These are phyloP conservation scores for Cryoendolithus antarcticus DNA, from an alignment of 2,329 filamentous ascomycete species.

Conservation along the genomic window DNA sequence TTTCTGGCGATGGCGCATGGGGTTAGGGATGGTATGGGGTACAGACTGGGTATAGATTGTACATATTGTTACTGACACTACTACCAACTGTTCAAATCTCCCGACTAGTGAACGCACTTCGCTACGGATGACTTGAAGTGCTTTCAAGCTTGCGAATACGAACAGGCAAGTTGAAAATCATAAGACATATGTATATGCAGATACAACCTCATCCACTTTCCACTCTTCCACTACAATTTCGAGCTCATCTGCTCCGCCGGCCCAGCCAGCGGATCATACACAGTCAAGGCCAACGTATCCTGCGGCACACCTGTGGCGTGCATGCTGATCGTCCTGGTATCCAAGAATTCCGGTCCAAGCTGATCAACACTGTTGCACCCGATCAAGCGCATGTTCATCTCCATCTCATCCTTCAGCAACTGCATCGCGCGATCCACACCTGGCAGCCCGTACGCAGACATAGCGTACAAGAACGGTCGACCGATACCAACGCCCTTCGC, in stretches of 20 bases:
- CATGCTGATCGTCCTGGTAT: constrained; percentile 56
- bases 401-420: constrained; percentile 65
- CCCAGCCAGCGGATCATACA: constrained; percentile 41
- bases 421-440: constrained; percentile 91
- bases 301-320: constrained; percentile 47
- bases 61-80: no score
- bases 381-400: constrained; percentile 97
- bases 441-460: constrained; percentile 77
- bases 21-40: no score
- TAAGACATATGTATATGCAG: no score
- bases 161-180: no score
- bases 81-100: no score
- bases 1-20: no score
- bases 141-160: no score
- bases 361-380: constrained; percentile 65
- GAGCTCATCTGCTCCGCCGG: constrained; percentile 16
- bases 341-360: constrained; percentile 68
- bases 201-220: no score
- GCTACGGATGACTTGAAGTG: no score
- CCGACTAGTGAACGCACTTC: no score
- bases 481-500: constrained; percentile 90
- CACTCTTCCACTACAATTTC: constrained; percentile 1
- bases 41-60: no score
- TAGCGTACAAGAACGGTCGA: constrained; percentile 87
- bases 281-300: constrained; percentile 47